Evolutionary conservation across 352 stramenopile species (phyloP).

Genomic region (Pythium sukuiense): DNA sequence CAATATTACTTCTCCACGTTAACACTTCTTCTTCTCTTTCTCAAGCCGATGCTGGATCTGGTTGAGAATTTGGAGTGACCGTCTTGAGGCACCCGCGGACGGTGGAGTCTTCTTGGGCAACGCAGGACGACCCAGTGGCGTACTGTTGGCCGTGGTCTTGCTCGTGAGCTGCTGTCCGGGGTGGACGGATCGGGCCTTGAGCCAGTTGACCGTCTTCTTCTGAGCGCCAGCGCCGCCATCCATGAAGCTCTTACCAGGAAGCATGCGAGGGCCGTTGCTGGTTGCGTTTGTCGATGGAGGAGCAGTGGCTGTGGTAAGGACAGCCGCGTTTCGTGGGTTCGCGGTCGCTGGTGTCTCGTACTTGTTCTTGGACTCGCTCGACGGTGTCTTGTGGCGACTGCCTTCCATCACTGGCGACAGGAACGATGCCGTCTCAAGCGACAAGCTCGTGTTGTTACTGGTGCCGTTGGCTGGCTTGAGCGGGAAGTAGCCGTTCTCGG

Average conservation of each 20-base stretch:
- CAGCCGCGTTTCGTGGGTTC: constrained; percentile 27
- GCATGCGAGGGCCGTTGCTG: constrained; percentile 39
- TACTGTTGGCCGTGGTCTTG: constrained; percentile 4
- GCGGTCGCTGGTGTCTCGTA: constrained; percentile 50
- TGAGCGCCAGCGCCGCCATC: constrained; percentile 20
- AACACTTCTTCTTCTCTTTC: constrained; percentile 27
- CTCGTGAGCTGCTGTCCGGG: constrained; percentile 5
- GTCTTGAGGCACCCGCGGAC: constrained; percentile 58
- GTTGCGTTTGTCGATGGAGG: neutral
- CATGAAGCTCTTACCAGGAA: constrained; percentile 48
- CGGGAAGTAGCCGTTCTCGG: constrained; percentile 76
- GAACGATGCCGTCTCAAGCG: constrained; percentile 34
- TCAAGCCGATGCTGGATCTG: constrained; percentile 66
- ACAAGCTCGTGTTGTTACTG: neutral
- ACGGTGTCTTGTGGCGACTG: constrained; percentile 31
- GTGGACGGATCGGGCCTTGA: constrained; percentile 70
- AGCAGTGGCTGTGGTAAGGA: neutral
- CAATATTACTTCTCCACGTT: neutral
- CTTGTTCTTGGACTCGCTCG: constrained; percentile 60
- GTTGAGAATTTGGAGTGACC: constrained; percentile 83
- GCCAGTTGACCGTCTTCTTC: constrained; percentile 72
- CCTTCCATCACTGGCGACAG: constrained; percentile 53
- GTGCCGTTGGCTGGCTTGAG: constrained; percentile 45
- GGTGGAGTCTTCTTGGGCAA: constrained; percentile 60
- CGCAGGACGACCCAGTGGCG: constrained; percentile 10